A percentile compares a stretch with the other conserved stretches of the same genome.
Evolutionary conservation across 1,284 basidiomycete species (phyloP).

Genomic region (Volvariella volvacea): DNA sequence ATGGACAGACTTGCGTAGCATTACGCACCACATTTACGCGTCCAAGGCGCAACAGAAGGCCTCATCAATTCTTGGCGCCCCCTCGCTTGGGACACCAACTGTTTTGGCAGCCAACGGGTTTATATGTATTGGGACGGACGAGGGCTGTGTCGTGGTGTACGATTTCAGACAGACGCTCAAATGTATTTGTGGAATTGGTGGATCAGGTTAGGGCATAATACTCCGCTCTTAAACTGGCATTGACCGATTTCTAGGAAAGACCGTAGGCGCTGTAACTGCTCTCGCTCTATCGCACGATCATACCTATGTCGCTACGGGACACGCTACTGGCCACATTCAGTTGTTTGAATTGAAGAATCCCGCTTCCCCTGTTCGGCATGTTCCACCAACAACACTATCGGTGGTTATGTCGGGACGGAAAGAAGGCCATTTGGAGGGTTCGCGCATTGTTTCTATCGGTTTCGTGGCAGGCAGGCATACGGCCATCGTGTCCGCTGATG

Average conservation of each 20-base stretch:
- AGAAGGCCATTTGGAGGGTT: slow-evolving; percentile 89
- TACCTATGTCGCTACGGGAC: slow-evolving; percentile 88
- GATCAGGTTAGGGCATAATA: slow-evolving; percentile 48
- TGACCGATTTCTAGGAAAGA: slow-evolving; percentile 22
- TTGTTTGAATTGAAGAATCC: slow-evolving; percentile 82
- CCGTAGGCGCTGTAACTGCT: slow-evolving; percentile 81
- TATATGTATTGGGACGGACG: slow-evolving; percentile 84
- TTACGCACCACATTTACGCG: slow-evolving; percentile 47
- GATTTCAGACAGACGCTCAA: slow-evolving; percentile 87
- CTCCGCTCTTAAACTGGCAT: slow-evolving; percentile 3
- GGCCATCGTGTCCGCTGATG: slow-evolving; percentile 88
- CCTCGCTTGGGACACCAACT: slow-evolving; percentile 61
- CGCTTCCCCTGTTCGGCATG: slow-evolving; percentile 58
- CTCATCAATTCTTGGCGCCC: slow-evolving; percentile 52
- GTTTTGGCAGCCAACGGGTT: slow-evolving; percentile 84
- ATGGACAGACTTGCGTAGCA: slow-evolving; percentile 70
- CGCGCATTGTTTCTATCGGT: slow-evolving; percentile 79
- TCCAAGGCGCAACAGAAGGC: slow-evolving; percentile 51
- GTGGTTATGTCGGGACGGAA: slow-evolving; percentile 76
- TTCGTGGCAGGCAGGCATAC: slow-evolving; percentile 96
- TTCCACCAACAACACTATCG: slow-evolving; percentile 63
- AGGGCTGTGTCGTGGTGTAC: slow-evolving; percentile 78
- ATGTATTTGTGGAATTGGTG: slow-evolving; percentile 64
- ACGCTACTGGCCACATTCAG: slow-evolving; percentile 80
- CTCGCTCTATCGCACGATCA: slow-evolving; percentile 91